Evolutionary conservation across 768 basidiomycete species (phyloP).

Genomic region (Russula emetica): DNA sequence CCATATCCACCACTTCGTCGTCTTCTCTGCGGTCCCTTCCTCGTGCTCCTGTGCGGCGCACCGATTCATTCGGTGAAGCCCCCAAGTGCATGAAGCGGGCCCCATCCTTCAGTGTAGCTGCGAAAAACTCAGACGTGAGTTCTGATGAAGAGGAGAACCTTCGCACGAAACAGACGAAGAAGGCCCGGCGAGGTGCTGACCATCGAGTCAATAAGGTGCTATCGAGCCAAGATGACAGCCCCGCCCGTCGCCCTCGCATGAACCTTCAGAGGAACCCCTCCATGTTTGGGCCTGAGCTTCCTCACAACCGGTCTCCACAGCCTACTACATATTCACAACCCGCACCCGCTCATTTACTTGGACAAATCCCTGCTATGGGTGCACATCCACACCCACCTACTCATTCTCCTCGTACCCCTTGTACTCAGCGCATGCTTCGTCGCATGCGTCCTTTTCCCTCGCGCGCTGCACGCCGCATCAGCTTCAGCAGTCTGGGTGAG

Average conservation of each 20-base stretch:
- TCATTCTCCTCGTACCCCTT: constrained; percentile 61
- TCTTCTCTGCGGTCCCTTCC: constrained; percentile 24
- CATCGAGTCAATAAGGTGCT: constrained; percentile 7
- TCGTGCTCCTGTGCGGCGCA: constrained; percentile 12
- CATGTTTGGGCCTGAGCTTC: constrained; percentile 27
- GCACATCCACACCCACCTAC: constrained; percentile 41
- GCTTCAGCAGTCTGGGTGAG: constrained; percentile 23
- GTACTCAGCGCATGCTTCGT: constrained; percentile 38
- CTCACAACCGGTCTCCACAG: constrained; percentile 14
- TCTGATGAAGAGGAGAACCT: constrained; percentile 25
- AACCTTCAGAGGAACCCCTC: constrained; percentile 24
- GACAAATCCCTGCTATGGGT: constrained; percentile 38
- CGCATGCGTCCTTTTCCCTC: constrained; percentile 26
- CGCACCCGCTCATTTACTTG: constrained; percentile 27
- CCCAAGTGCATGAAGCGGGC: constrained; percentile 27
- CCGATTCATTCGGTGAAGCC: constrained; percentile 21
- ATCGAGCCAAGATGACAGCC: constrained; percentile 11
- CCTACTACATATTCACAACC: background rate
- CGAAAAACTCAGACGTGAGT: constrained; percentile 16
- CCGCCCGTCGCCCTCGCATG: constrained; percentile 16
- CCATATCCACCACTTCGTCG: constrained; percentile 24
- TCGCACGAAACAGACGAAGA: constrained; percentile 25
- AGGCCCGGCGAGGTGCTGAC: constrained; percentile 21
- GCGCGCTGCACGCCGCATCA: constrained; percentile 27
- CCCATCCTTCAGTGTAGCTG: constrained; percentile 23